Percentiles rank a stretch among this genome's conserved stretches.
Conservation (phyloP, 1,284 basidiomycete species). For the Cryptococcus neoformans region DNA sequence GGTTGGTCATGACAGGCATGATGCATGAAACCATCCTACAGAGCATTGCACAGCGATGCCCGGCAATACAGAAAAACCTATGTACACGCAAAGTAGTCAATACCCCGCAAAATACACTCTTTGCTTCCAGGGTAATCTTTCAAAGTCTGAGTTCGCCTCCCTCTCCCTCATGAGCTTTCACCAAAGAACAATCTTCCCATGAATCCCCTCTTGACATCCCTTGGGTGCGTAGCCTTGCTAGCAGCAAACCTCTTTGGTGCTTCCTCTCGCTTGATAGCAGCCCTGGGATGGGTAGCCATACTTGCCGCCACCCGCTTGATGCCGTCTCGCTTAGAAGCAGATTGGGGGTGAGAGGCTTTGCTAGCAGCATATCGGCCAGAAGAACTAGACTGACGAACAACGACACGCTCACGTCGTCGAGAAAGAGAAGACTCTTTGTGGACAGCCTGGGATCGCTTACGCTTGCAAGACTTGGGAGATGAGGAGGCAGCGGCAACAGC, state of each 20-base stretch:
- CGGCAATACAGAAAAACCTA: not conserved
- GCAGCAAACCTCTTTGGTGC: slow-evolving; percentile 6
- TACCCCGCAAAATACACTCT: not conserved
- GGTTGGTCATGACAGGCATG: not conserved
- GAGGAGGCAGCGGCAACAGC: not conserved
- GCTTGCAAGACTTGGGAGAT: not conserved
- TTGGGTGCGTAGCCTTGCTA: slow-evolving; percentile 9
- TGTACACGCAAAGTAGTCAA: not conserved
- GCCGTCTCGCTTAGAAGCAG: slow-evolving; percentile 3
- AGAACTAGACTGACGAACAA: slow-evolving; percentile 1
- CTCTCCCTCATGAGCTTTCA: not conserved
- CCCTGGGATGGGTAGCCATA: slow-evolving; percentile 8
- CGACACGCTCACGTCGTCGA: not conserved
- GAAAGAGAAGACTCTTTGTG: not conserved
- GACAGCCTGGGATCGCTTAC: not conserved
- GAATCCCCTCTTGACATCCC: not conserved
- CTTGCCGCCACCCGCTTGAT: slow-evolving; percentile 10
- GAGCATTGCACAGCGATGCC: not conserved
- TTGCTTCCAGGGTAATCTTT: not conserved
- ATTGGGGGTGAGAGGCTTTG: not conserved
- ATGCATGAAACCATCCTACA: not conserved
- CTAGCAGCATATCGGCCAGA: not conserved
- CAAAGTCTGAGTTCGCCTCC: not conserved
- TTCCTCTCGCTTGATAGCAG: slow-evolving; percentile 1
- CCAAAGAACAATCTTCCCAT: not conserved